Evolutionary conservation across 805 yeast species (phyloP).

Genomic region (Ogataea pignaliae): DNA sequence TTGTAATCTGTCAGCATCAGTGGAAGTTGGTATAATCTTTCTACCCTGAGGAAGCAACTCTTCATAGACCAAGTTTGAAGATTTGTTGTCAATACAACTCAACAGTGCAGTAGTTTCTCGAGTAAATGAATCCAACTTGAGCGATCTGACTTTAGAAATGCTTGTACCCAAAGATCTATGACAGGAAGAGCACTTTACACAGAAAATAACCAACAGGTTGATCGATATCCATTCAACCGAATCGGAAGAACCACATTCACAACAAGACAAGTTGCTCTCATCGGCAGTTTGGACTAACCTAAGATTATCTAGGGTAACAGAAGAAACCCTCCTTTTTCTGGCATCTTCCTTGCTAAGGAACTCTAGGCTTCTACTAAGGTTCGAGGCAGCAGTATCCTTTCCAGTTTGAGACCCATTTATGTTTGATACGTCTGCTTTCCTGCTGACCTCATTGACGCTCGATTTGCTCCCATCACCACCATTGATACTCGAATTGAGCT

Average conservation of each 20-base stretch:
- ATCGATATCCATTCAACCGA: conserved; percentile 86
- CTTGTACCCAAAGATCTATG: conserved; percentile 85
- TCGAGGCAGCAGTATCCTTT: not conserved
- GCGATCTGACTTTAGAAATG: conserved; percentile 70
- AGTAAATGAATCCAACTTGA: conserved; percentile 67
- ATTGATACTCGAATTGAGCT: not conserved
- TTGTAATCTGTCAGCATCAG: conserved; percentile 45
- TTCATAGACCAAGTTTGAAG: conserved; percentile 62
- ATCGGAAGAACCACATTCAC: conserved; percentile 67
- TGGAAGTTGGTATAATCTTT: conserved; percentile 31
- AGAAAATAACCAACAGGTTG: conserved; percentile 64
- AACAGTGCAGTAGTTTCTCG: conserved; percentile 57
- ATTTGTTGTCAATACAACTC: conserved; percentile 45
- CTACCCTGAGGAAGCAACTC: conserved; percentile 19
- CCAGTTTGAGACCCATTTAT: not conserved
- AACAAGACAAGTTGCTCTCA: conserved; percentile 61
- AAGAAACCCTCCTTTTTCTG: conserved; percentile 29
- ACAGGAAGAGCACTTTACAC: conserved; percentile 84
- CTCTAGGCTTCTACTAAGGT: no score
- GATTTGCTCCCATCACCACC: not conserved
- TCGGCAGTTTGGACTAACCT: conserved; percentile 39
- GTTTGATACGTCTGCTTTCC: no score
- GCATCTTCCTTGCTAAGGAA: conserved; percentile 1
- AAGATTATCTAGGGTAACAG: conserved; percentile 30
- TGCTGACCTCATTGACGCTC: not conserved